phyloP scores from a whole-genome alignment of 2,329 filamentous ascomycete species.

The Epichloe aotearoae region DNA sequence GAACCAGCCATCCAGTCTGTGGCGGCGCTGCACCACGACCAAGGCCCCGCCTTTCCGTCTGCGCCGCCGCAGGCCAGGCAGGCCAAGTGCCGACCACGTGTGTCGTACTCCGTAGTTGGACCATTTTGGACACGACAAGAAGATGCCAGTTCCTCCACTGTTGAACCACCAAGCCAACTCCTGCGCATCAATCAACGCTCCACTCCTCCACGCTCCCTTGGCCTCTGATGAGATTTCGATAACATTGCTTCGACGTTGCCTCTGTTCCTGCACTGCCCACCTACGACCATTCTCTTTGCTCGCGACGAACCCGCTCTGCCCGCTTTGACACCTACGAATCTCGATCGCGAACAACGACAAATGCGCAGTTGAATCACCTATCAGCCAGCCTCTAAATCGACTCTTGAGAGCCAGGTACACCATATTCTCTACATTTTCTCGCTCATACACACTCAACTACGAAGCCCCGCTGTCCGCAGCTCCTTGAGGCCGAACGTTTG shows the following conservation, averaged over 20 bases:
- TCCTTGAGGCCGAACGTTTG: neutral
- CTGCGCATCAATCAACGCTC: neutral
- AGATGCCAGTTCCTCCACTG: neutral
- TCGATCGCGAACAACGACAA: neutral
- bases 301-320: neutral
- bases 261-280: neutral
- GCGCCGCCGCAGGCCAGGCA: too few relatives aligned
- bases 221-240: neutral
- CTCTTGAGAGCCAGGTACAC: neutral
- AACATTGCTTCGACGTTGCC: neutral
- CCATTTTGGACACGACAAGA: neutral
- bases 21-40: neutral
- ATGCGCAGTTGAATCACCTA: neutral
- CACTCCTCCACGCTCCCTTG: neutral
- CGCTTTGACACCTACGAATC: neutral
- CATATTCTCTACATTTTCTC: neutral
- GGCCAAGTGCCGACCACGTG: too few relatives aligned
- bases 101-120: too few relatives aligned
- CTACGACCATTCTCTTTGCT: neutral
- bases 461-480: conserved; percentile 24
- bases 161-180: neutral
- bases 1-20: neutral
- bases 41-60: neutral
- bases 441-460: neutral
- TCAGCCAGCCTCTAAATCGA: neutral